These are phyloP conservation scores for Wickerhamomyces tratensis DNA, from an alignment of 805 yeast genomes.

Conservation along the genomic window DNA sequence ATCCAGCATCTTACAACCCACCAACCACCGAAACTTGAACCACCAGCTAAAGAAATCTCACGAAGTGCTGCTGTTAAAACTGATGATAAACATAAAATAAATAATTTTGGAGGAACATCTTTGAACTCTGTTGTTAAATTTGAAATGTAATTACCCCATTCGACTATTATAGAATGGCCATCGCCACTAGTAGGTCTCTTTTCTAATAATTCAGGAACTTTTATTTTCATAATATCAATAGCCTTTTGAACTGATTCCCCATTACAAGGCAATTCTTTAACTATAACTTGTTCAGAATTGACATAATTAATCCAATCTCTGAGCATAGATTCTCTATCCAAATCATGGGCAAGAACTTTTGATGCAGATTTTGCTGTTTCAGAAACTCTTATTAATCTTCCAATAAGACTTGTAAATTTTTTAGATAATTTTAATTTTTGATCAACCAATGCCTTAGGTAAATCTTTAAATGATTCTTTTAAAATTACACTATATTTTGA, in stretches of 20 bases:
- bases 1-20: slow-evolving; percentile 71
- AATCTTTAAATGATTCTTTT: slow-evolving; percentile 26
- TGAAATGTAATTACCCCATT: slow-evolving; percentile 26
- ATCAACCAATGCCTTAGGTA: slow-evolving; percentile 41
- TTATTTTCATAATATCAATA: slow-evolving; percentile 24
- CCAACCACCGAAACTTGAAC: slow-evolving; percentile 61
- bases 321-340: slow-evolving; percentile 40
- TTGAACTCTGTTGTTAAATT: slow-evolving; percentile 37
- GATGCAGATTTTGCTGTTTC: slow-evolving; percentile 43
- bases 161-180: slow-evolving; percentile 7
- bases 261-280: slow-evolving; percentile 43
- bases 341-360: slow-evolving; percentile 30
- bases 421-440: slow-evolving; percentile 45
- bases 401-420: slow-evolving; percentile 41
- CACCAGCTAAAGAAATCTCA: slow-evolving; percentile 50
- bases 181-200: slow-evolving; percentile 1
- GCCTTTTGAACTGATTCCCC: slow-evolving; percentile 22
- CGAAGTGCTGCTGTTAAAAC: slow-evolving; percentile 49
- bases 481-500: slow-evolving; percentile 37
- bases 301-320: slow-evolving; percentile 47
- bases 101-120: slow-evolving; percentile 43
- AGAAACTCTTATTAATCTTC: slow-evolving; percentile 43
- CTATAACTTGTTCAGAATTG: slow-evolving; percentile 33
- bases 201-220: slow-evolving; percentile 24
- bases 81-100: slow-evolving; percentile 42